Base-by-base conservation (phyloP, 495 filamentous ascomycete genomes). In the Penicillium cataractarum region DNA sequence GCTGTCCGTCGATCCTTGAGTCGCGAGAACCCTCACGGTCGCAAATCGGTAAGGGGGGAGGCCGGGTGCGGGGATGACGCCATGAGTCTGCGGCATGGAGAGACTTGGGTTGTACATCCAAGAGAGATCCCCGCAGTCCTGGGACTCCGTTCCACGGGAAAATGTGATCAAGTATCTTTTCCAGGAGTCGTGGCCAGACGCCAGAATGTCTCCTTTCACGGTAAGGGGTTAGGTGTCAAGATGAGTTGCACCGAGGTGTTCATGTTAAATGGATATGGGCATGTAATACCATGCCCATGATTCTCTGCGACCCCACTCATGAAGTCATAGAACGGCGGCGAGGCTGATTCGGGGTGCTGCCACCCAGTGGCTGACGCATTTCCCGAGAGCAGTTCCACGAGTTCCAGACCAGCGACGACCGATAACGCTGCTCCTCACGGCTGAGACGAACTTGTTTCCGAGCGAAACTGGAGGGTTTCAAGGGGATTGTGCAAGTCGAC, bases 381-480 rank as follows among this genome's bases (percentile, higher is more conserved):
- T 71, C 68, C 42, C 44, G 66, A 17, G 70, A 67, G 50, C 65
- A 73, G 26, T 66, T 71, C 70, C 70, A 71, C 7, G 66, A 58
- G 12, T 65, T 71, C 70, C 70, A 69, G 17, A 61, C 55, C 6
- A 72, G 24, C 3, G 63, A 68, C 3, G 70, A 66, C 7, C 70
- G 70, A 26, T 73, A 73, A 15, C 63, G 64, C 55, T 74, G 72
- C 62, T 76, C 74, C 57, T 76, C 74, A n/a, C 72, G 71, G 4
- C 71, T 63, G 22, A 76, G 66, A 3, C 69, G 65, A 4, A 74
- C 65, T 44, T 76, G 74, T 58, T 71, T 71, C 35, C 71, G 64
- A 27, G 74, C 71, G 39, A 76, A 69, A 22, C 68, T 73, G 1
- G 74, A 76, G 4, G 72, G 58, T 52, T 75, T 73, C 49, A 75